Percentiles rank a stretch among this genome's conserved stretches.
Evolutionary conservation across 208 protist genomes (phyloP).

Genomic region (Angomonas desouzai): DNA sequence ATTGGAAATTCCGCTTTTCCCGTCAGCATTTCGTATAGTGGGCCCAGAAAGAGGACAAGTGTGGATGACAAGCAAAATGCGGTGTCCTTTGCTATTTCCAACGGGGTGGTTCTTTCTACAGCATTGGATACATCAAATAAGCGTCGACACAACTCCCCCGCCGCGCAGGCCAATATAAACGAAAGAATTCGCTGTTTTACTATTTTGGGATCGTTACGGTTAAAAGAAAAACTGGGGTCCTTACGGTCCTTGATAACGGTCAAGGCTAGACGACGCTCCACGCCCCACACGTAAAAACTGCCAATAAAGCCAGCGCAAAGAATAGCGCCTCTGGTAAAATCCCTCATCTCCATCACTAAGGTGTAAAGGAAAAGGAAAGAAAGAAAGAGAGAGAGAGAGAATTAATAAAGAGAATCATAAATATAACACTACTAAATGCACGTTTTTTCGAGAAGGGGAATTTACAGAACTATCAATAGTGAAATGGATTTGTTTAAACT

Average conservation of each 20-base stretch:
- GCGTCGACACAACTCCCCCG: neutral
- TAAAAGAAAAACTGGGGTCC: slow-evolving; percentile 10
- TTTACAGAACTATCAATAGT: neutral
- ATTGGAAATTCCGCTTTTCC: slow-evolving; percentile 1
- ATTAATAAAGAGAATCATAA: slow-evolving; percentile 1
- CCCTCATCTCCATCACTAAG: slow-evolving; percentile 24
- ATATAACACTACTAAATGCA: too few species aligned
- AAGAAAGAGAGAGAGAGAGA: slow-evolving; percentile 7
- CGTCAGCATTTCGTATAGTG: slow-evolving; percentile 11
- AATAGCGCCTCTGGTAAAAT: slow-evolving; percentile 26
- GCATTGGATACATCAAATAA: too few species aligned
- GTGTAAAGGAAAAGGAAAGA: neutral
- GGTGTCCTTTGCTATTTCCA: neutral
- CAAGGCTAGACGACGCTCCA: slow-evolving; percentile 31
- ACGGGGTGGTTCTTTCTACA: too few species aligned
- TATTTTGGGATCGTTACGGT: slow-evolving; percentile 32
- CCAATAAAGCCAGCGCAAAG: slow-evolving; percentile 43
- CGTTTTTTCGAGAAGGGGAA: too few species aligned
- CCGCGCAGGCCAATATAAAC: neutral
- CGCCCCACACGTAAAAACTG: slow-evolving; percentile 57
- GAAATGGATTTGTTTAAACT: too few species aligned
- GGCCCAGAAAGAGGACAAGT: neutral
- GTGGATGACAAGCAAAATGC: neutral
- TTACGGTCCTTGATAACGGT: neutral
- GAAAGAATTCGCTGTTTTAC: slow-evolving; percentile 35